phyloP scores from a whole-genome alignment of 2,329 filamentous ascomycete genomes.

The Blastomyces gilchristii region DNA sequence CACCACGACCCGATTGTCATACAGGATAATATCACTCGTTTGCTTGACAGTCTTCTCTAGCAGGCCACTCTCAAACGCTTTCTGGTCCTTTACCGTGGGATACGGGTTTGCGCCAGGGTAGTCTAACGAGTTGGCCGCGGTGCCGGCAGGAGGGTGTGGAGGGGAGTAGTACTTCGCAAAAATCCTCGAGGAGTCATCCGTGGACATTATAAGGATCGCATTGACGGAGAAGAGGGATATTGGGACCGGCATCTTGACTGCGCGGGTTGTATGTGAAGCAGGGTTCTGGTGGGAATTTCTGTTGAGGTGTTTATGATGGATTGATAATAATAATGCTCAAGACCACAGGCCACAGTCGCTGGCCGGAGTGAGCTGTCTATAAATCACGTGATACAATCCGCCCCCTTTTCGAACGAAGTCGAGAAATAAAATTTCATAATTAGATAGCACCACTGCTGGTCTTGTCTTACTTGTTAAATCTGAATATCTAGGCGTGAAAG shows the following conservation, averaged over 20 bases:
- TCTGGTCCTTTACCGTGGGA: conserved; percentile 82
- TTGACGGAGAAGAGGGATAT: conserved; percentile 68
- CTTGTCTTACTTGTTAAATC: background rate
- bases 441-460: background rate
- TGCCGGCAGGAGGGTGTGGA: conserved; percentile 55
- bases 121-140: conserved; percentile 45
- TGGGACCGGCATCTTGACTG: conserved; percentile 55
- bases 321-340: background rate
- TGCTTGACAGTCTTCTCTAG: conserved; percentile 94
- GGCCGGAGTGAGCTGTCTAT: background rate
- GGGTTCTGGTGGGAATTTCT: background rate
- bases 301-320: background rate
- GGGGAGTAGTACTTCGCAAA: conserved; percentile 86
- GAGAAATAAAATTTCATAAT: background rate
- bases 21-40: conserved; percentile 89
- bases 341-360: too few species aligned
- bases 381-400: background rate
- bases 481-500: background rate
- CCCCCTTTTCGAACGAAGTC: background rate
- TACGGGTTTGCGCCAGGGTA: conserved; percentile 66
- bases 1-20: conserved; percentile 90
- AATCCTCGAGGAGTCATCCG: conserved; percentile 82
- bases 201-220: conserved; percentile 66
- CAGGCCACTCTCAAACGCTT: conserved; percentile 91
- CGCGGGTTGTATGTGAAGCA: background rate